Base-by-base conservation (phyloP, 1,139 yeast species). In the Sugiyamaella xylanicola region DNA sequence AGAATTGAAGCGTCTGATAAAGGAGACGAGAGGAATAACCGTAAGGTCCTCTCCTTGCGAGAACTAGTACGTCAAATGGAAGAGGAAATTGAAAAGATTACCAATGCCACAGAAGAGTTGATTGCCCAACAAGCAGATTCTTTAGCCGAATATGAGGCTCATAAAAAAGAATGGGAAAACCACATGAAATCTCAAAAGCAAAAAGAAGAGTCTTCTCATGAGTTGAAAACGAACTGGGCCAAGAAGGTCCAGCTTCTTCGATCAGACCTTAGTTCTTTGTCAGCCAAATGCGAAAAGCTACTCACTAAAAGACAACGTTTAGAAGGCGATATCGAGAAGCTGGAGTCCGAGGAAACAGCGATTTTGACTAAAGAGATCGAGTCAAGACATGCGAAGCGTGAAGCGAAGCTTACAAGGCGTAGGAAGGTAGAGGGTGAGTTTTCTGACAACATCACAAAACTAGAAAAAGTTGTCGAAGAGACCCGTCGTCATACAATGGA, bases 1-100 rank as follows among this genome's bases (percentile, higher is more conserved):
- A 70, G 72, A 47, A 63, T 66, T 35, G 72, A 67, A 21, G 58
- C 68, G 9, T 66, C 66, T n/a, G 72, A 67, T 54, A 72, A 71
- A 45, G 69, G 68, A 20, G 75, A 72, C 47, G 73, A 70, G 56
- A 61, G 73, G 13, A 65, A 64, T 35, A 61, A 67, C 37, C 63
- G 74, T 27, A 68, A 69, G 52, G 67, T 70, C 8, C 60, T 66
- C 19, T 69, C 73, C 11, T 59, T 72, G 25, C 65, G 69, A 19
- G 72, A 68, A 37, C 51, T 64, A n/a, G 72, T 68, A 3, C 65
- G 70, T 16, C 70, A 69, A 43, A 60, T 67, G 25, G 73, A 72
- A 51, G 68, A 67, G 9, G 74, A 71, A 41, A 68, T 69, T 42
- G 65, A 62, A 40, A 57, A 57, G 41, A 45, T 56, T 25, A 59